A percentile compares a stretch with the other conserved stretches of the same genome.
Evolutionary conservation across 2,329 filamentous ascomycete genomes (phyloP).

Genomic region (Penicillium italicum): DNA sequence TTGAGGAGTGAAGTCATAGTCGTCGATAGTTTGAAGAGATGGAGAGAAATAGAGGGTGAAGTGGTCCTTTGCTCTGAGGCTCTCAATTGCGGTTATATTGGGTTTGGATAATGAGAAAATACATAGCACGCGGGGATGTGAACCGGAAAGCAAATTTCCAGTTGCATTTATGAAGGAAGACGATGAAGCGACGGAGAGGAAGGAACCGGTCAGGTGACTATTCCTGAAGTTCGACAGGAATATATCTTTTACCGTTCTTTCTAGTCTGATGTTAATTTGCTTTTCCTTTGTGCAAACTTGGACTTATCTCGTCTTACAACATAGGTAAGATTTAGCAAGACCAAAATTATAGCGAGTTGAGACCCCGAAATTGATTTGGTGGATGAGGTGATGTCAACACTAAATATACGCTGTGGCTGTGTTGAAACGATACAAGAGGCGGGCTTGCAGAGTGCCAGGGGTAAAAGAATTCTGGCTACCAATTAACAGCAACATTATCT

Average conservation of each 20-base stretch:
- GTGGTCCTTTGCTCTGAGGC: neutral
- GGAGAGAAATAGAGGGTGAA: neutral
- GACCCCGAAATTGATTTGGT: neutral
- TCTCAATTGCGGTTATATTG: neutral
- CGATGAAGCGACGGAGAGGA: neutral
- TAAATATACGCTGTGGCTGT: neutral
- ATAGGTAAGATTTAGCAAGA: no score
- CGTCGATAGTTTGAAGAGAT: neutral
- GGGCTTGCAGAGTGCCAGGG: neutral
- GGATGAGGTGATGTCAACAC: neutral
- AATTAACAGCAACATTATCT: no score
- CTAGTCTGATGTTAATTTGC: neutral
- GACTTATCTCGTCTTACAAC: neutral
- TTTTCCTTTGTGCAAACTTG: neutral
- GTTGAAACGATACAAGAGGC: neutral
- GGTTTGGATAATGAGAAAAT: neutral
- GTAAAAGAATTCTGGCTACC: neutral
- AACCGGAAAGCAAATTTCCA: no score
- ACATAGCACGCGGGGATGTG: neutral
- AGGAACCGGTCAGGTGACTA: neutral
- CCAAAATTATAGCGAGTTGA: no score
- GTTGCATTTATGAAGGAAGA: neutral
- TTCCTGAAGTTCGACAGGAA: neutral
- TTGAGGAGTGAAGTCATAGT: neutral
- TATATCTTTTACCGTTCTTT: neutral